Base-by-base conservation (phyloP, 1,284 basidiomycete species). In the Cerrena zonata region DNA sequence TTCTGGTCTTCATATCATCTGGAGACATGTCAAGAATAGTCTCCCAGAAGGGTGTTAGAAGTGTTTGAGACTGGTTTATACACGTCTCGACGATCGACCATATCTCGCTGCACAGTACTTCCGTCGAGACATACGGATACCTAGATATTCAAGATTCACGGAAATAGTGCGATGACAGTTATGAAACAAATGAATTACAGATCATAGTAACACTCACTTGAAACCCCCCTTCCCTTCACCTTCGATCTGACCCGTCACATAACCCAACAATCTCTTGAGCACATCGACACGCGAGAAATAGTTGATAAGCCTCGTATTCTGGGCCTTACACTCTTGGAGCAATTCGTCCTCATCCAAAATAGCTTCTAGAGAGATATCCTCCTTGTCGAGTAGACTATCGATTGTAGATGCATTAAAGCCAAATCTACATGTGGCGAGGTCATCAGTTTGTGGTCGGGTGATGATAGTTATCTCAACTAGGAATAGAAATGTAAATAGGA, bases 311-410 rank as follows among this genome's bases (percentile, higher is more conserved):
- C 91, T 77, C 34, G 87, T 86, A 66, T 97, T 97, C 69, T 95
- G 92, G 3, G 89, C 79, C 70, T 98, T 98, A 79, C 92, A 94
- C 69, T 98, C 94, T 68, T 92, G 90, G 47, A 98, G 74, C 49
- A 97, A 76, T 67, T 97, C 94, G 65, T 92, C 89, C 71, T 97
- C 92, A 72, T 96, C 93, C 51, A 98, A 76, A 52, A 98, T 84
- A 46, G 92, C 87, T 69, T 97, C 94, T 45, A 97, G 77, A 37
- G 82, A 77, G 56, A 89, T 84, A 60, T 89, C 86, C 58, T 89
- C 86, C 73, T 87, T 87, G 77, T 90, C 86, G 58, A 91, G 79
- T 55, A 91, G 77, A 64, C 78, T 79, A 78, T 91, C 88, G 72
- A 91, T 89, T 53, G 83, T 76, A 52, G 86, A 89, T 51, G 82